Percentiles rank a stretch among this genome's conserved stretches.
These are phyloP conservation scores for Cadophora gregata DNA, from an alignment of 2,329 filamentous ascomycete species.

Conservation along the genomic window DNA sequence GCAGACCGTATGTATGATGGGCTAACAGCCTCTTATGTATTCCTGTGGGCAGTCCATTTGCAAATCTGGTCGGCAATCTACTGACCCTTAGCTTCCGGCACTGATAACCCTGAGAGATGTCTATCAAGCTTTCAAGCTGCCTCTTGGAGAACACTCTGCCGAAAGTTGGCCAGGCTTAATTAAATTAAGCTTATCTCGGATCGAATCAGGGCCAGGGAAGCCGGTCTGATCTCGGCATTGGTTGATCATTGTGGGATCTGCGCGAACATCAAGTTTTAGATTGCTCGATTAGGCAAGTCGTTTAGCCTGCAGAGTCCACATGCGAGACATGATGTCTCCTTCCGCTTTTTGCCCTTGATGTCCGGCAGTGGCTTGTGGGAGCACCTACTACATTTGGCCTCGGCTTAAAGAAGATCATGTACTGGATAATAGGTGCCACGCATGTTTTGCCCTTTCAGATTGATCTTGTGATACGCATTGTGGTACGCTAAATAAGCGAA, in stretches of 20 bases:
- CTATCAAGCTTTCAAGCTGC: slow-evolving; percentile 25
- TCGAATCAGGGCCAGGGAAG: slow-evolving; percentile 13
- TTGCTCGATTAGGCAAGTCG: slow-evolving; percentile 26
- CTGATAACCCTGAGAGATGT: background rate
- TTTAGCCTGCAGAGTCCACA: slow-evolving; percentile 2
- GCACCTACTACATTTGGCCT: background rate
- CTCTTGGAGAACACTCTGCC: slow-evolving; percentile 19
- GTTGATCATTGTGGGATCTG: slow-evolving; percentile 20
- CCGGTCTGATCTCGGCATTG: slow-evolving; percentile 21
- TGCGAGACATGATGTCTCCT: slow-evolving; percentile 19
- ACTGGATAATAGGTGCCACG: too few relatives aligned
- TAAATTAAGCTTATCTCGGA: slow-evolving; percentile 19
- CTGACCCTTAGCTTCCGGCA: background rate
- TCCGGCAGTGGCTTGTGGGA: slow-evolving; percentile 1
- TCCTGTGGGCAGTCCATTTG: background rate
- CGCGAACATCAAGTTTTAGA: slow-evolving; percentile 1
- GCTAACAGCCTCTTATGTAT: background rate
- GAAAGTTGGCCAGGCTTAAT: slow-evolving; percentile 11
- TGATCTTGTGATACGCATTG: background rate
- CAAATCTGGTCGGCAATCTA: background rate
- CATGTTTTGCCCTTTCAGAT: too few relatives aligned
- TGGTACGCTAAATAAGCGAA: background rate
- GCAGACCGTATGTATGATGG: background rate
- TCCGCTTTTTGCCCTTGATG: slow-evolving; percentile 10
- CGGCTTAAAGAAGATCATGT: too few relatives aligned